Conservation (phyloP, 139 green algal genomes). For the Pleodorina starrii region DNA sequence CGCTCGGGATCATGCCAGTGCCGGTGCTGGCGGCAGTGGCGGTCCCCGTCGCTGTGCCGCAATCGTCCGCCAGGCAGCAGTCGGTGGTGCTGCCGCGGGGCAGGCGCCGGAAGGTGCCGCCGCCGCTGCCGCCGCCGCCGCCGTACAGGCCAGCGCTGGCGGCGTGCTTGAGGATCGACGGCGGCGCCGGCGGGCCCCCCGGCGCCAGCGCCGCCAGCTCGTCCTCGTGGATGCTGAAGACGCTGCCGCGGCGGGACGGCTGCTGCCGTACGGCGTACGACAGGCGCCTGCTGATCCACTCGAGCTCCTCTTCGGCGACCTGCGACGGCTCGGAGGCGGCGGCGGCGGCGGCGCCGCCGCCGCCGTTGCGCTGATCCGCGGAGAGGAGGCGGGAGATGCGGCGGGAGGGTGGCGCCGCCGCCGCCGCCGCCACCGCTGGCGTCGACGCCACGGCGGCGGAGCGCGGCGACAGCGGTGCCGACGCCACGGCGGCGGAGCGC, state of each 20-base stretch:
- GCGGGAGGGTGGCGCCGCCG: background rate
- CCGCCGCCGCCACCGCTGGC: background rate
- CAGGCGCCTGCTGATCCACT: conserved; percentile 3
- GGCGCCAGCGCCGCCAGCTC: conserved; percentile 11
- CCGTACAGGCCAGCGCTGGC: no score
- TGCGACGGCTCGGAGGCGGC: background rate
- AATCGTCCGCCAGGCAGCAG: background rate
- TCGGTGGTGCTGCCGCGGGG: background rate
- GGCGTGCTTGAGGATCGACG: no score
- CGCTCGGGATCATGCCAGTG: background rate
- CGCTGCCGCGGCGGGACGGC: background rate
- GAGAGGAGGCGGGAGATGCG: background rate
- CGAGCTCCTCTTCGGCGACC: background rate
- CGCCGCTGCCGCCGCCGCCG: no score
- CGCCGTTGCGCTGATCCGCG: no score
- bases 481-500: background rate
- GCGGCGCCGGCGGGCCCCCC: background rate
- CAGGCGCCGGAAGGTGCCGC: background rate
- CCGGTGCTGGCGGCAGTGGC: background rate
- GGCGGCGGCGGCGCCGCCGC: background rate
- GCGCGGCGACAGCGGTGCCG: background rate
- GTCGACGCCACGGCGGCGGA: background rate
- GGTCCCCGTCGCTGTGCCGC: background rate
- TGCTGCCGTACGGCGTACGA: no score
- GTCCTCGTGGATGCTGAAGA: background rate